Percentiles rank a stretch among this genome's conserved stretches.
Conservation (phyloP, 148 eudicot species). For the Spergularia marina region DNA sequence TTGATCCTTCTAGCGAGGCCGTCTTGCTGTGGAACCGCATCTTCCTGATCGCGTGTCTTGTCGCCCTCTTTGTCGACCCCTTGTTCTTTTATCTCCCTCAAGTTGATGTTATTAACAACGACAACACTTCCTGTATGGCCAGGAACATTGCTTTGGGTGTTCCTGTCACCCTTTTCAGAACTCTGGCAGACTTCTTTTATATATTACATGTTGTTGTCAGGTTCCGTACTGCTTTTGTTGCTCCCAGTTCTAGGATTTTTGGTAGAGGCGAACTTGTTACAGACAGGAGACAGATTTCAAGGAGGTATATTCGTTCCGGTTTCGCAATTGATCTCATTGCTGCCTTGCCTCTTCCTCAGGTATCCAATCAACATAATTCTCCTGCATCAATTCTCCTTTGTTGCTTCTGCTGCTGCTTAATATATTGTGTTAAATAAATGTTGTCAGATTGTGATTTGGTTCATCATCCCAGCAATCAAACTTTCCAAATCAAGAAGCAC, state of each 20-base stretch:
- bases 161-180: slow-evolving; percentile 50
- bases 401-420: no score
- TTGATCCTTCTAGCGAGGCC: slow-evolving; percentile 69
- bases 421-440: neutral
- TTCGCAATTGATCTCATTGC: slow-evolving; percentile 71
- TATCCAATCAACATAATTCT: neutral
- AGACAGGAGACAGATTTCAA: slow-evolving; percentile 49
- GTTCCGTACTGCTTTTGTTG: slow-evolving; percentile 78
- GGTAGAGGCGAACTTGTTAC: slow-evolving; percentile 83
- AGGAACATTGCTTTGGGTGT: slow-evolving; percentile 41
- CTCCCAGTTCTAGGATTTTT: slow-evolving; percentile 78
- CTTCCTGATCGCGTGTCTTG: slow-evolving; percentile 57
- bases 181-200: slow-evolving; percentile 55
- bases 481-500: slow-evolving; percentile 51
- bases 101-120: slow-evolving; percentile 9
- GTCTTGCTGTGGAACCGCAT: slow-evolving; percentile 69
- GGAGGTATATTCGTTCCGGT: slow-evolving; percentile 56
- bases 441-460: slow-evolving; percentile 68
- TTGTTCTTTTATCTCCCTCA: slow-evolving; percentile 75
- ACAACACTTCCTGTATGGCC: slow-evolving; percentile 47
- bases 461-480: slow-evolving; percentile 57
- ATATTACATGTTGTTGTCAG: slow-evolving; percentile 57
- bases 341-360: slow-evolving; percentile 79
- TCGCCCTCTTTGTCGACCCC: slow-evolving; percentile 76
- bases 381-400: neutral